A percentile compares a stretch with the other conserved stretches of the same genome.
phyloP scores from a whole-genome alignment of 225 moss, liverwort and hornwort genomes.

The Marchantia polymorpha region DNA sequence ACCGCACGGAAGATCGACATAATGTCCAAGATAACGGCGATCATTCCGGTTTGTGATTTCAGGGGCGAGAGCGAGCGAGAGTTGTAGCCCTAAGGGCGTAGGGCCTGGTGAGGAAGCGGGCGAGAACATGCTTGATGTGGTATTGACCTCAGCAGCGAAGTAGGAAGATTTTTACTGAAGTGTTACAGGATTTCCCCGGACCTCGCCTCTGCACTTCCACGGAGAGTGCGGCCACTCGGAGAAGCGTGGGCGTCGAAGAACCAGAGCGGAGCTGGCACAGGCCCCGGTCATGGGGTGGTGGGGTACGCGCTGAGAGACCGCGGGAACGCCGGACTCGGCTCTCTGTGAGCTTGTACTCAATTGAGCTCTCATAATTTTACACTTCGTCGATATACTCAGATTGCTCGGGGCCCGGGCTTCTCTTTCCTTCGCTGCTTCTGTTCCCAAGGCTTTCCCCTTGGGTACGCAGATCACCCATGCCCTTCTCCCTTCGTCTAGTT shows the following conservation, averaged over 20 bases:
- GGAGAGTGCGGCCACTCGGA: background rate
- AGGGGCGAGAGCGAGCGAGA: background rate
- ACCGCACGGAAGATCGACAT: background rate
- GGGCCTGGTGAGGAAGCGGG: background rate
- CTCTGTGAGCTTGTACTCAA: background rate
- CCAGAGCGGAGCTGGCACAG: conserved; percentile 14
- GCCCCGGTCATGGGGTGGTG: conserved; percentile 16
- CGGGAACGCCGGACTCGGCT: conserved; percentile 23
- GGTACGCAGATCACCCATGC: background rate
- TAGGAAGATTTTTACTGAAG: background rate
- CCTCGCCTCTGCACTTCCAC: background rate
- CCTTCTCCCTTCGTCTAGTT: background rate
- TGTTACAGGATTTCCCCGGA: background rate
- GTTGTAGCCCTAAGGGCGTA: background rate
- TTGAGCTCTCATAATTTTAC: background rate
- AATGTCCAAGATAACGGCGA: background rate
- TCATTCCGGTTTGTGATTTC: background rate
- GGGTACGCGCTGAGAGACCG: conserved; percentile 10
- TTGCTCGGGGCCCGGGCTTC: background rate
- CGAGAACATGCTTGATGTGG: conserved; percentile 8
- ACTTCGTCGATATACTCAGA: background rate
- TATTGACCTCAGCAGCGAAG: background rate
- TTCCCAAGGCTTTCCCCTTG: conserved; percentile 15
- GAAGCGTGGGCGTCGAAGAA: conserved; percentile 8
- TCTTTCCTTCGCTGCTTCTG: conserved; percentile 4